Percentiles rank a stretch among this genome's conserved stretches.
These are phyloP conservation scores for Crotalaria pallida DNA, from an alignment of 306 rosid species.

Conservation along the genomic window DNA sequence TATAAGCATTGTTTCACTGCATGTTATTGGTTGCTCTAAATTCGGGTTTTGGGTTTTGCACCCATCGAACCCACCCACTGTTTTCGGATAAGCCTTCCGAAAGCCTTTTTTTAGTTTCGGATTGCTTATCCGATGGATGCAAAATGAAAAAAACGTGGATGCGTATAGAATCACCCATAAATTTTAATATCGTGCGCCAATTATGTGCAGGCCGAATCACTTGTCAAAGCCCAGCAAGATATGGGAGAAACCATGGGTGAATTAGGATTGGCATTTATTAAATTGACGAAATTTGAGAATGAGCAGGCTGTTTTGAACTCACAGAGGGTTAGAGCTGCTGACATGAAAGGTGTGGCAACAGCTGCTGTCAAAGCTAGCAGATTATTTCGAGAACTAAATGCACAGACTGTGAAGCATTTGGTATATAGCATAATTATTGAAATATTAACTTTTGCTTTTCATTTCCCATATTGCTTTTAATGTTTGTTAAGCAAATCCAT, in stretches of 20 bases:
- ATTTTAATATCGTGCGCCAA: conserved; percentile 11
- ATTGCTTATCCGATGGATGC: no score
- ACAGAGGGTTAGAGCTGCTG: conserved; percentile 71
- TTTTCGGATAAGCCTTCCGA: no score
- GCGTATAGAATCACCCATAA: not conserved
- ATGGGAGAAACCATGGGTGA: conserved; percentile 96
- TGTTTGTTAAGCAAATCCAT: not conserved
- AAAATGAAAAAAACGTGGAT: no score
- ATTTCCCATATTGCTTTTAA: no score
- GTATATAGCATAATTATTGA: conserved; percentile 31
- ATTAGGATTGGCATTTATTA: conserved; percentile 77
- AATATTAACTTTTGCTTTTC: not conserved
- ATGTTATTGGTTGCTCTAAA: no score
- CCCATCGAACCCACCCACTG: no score
- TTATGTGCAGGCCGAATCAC: conserved; percentile 74
- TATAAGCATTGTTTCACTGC: no score
- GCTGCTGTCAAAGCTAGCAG: conserved; percentile 93
- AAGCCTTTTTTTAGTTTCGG: no score
- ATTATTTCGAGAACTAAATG: conserved; percentile 79
- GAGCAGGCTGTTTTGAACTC: conserved; percentile 63
- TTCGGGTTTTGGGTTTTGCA: no score
- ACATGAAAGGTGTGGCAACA: conserved; percentile 84
- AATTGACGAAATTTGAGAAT: conserved; percentile 80
- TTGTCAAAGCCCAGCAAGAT: conserved; percentile 94
- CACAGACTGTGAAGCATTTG: conserved; percentile 94